Percentiles rank a stretch among this genome's conserved stretches.
Conservation (phyloP, 2,329 filamentous ascomycete species). For the Penicillium digitatum region DNA sequence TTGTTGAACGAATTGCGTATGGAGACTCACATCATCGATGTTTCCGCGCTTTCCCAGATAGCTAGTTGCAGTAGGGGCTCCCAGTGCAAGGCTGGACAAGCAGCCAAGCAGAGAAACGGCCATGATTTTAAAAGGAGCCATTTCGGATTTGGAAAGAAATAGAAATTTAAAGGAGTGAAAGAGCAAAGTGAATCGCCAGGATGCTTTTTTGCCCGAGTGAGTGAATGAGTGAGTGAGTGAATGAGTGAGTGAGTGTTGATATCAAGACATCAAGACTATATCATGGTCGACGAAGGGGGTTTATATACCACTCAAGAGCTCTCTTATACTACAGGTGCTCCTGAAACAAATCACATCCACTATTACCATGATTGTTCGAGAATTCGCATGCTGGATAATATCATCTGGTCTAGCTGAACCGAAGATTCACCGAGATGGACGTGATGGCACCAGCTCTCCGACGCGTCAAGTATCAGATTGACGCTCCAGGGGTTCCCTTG, state of each 20-base stretch:
- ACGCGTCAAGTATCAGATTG: constrained; percentile 11
- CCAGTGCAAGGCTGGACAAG: constrained; percentile 26
- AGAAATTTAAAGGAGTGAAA: neutral
- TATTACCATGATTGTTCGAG: neutral
- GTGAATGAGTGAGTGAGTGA: neutral
- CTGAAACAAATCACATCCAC: neutral
- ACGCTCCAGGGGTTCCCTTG: neutral
- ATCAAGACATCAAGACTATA: neutral
- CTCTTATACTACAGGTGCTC: too few species aligned
- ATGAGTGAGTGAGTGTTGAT: neutral
- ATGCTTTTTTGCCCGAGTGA: neutral
- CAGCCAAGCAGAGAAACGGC: constrained; percentile 22
- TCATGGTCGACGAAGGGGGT: neutral
- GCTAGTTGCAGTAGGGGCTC: constrained; percentile 25
- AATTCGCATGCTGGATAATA: constrained; percentile 1
- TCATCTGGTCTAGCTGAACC: neutral
- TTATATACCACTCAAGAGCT: constrained; percentile 6
- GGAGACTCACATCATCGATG: constrained; percentile 24
- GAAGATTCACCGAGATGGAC: constrained; percentile 4
- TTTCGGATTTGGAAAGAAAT: constrained; percentile 1
- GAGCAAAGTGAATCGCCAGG: neutral
- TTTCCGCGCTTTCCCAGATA: constrained; percentile 25
- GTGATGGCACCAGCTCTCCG: constrained; percentile 8
- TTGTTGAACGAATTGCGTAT: neutral
- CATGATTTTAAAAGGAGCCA: constrained; percentile 26